A percentile compares a stretch with the other conserved stretches of the same genome.
phyloP scores from a whole-genome alignment of 768 basidiomycete species.

The Lentinula boryana region DNA sequence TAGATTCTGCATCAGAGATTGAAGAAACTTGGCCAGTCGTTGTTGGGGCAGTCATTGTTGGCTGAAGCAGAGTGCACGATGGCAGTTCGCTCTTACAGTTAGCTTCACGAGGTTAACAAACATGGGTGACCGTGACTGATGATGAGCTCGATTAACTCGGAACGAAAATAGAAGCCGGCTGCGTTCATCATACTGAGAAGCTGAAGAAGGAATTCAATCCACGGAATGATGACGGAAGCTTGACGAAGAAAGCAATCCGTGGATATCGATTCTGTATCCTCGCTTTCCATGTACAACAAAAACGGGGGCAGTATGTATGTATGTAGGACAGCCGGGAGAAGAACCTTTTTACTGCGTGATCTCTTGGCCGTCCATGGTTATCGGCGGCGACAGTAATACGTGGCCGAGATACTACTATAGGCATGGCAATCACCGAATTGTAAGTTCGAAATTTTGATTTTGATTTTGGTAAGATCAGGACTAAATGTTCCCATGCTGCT shows the following conservation, averaged over 20 bases:
- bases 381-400: background rate
- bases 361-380: background rate
- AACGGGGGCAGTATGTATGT: background rate
- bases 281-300: too few species aligned
- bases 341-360: background rate
- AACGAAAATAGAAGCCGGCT: background rate
- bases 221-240: too few species aligned
- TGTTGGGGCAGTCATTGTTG: background rate
- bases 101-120: background rate
- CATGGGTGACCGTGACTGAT: background rate
- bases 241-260: background rate
- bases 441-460: background rate
- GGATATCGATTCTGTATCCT: background rate
- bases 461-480: background rate
- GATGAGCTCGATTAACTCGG: background rate
- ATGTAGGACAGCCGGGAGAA: background rate
- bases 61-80: background rate
- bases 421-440: background rate
- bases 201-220: too few species aligned
- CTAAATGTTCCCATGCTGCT: background rate
- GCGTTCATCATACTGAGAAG: background rate
- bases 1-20: background rate
- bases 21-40: background rate
- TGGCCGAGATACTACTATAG: background rate
- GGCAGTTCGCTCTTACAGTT: background rate